A percentile compares a stretch with the other conserved stretches of the same genome.
These are phyloP conservation scores for Hyaloscypha finlandica DNA, from an alignment of 495 filamentous ascomycete genomes.

Conservation along the genomic window DNA sequence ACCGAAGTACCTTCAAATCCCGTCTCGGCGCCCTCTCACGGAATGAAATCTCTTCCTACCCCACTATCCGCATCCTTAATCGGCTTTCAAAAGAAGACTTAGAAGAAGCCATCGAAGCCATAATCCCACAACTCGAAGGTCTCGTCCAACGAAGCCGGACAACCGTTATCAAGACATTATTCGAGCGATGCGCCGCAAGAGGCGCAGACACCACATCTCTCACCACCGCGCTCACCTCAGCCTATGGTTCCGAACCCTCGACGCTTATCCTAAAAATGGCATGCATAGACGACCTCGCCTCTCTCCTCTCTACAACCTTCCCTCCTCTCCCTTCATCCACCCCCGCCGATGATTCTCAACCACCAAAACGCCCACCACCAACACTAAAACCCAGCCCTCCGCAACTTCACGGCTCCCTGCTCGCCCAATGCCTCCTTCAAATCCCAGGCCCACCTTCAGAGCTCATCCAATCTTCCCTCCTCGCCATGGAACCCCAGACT, in stretches of 20 bases:
- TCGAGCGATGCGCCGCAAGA: slow-evolving; percentile 79
- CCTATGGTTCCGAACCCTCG: slow-evolving; percentile 28
- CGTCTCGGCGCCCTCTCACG: slow-evolving; percentile 75
- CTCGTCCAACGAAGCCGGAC: slow-evolving; percentile 74
- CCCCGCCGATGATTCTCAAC: background rate
- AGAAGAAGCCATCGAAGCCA: slow-evolving; percentile 62
- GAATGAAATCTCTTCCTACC: slow-evolving; percentile 87
- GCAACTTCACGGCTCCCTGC: slow-evolving; percentile 33
- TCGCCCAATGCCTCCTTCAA: slow-evolving; percentile 33
- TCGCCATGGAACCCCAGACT: slow-evolving; percentile 15
- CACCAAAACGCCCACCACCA: background rate
- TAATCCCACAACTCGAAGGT: slow-evolving; percentile 66
- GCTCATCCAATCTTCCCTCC: slow-evolving; percentile 30
- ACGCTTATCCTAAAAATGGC: slow-evolving; percentile 32
- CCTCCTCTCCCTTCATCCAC: background rate
- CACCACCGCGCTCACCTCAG: slow-evolving; percentile 19
- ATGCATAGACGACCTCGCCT: slow-evolving; percentile 27
- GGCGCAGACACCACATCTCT: slow-evolving; percentile 17
- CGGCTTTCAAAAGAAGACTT: slow-evolving; percentile 84
- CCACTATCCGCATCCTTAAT: slow-evolving; percentile 76
- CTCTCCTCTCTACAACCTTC: slow-evolving; percentile 9
- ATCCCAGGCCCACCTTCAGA: slow-evolving; percentile 26
- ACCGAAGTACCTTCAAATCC: slow-evolving; percentile 71
- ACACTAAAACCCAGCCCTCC: slow-evolving; percentile 24
- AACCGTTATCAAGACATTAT: slow-evolving; percentile 73